phyloP scores from a whole-genome alignment of 2,329 filamentous ascomycete species.

The Parastagonospora avenae region DNA sequence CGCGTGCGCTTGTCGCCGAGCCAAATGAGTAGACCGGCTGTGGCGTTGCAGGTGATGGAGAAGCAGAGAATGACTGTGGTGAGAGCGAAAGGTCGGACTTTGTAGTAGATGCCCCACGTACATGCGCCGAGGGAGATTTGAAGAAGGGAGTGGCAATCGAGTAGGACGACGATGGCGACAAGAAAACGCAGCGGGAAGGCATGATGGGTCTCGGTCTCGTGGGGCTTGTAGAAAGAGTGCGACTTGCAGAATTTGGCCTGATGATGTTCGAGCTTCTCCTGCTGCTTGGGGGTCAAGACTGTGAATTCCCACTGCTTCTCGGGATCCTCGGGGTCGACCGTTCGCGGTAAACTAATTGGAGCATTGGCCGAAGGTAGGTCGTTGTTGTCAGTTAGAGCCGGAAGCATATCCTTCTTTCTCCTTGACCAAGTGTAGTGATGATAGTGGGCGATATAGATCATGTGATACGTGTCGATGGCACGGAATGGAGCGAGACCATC shows the following conservation, averaged over 20 bases:
- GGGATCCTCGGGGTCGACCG: constrained; percentile 40
- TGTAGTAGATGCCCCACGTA: constrained; percentile 79
- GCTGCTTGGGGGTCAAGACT: constrained; percentile 69
- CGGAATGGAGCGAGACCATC: constrained; percentile 72
- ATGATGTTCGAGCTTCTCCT: constrained; percentile 74
- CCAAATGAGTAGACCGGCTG: constrained; percentile 75
- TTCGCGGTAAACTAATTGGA: constrained; percentile 49
- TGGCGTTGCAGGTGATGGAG: constrained; percentile 78
- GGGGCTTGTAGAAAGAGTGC: constrained; percentile 87
- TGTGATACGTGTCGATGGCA: constrained; percentile 82
- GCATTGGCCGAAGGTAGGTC: constrained; percentile 62
- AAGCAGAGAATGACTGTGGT: constrained; percentile 82
- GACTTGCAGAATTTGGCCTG: constrained; percentile 80
- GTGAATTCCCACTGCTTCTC: constrained; percentile 57
- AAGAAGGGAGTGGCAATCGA: constrained; percentile 79
- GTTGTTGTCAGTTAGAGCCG: constrained; percentile 69
- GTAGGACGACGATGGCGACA: constrained; percentile 75
- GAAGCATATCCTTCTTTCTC: constrained; percentile 66
- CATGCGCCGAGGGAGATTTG: constrained; percentile 79
- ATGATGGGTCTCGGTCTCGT: constrained; percentile 81
- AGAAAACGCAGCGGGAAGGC: constrained; percentile 78
- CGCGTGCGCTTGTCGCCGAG: constrained; percentile 76
- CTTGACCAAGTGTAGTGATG: constrained; percentile 68
- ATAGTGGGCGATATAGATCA: constrained; percentile 80
- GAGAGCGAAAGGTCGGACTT: constrained; percentile 69